These are phyloP conservation scores for Tetramitus jugosus DNA, from an alignment of 208 protist species.

Conservation along the genomic window DNA sequence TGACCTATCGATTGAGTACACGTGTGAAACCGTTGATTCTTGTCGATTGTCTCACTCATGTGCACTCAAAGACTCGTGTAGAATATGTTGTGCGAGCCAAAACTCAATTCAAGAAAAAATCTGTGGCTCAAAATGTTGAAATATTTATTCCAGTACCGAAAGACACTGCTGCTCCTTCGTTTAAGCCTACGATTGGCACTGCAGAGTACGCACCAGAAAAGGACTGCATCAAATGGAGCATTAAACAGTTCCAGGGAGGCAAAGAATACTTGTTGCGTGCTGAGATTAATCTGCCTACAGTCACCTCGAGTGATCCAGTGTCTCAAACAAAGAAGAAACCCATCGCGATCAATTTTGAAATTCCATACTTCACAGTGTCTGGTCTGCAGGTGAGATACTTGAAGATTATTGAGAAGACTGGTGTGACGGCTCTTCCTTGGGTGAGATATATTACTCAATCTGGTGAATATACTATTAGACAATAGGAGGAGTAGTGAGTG, in stretches of 20 bases:
- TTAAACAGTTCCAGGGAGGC: conserved; percentile 89
- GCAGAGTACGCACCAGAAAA: conserved; percentile 91
- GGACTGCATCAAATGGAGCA: conserved; percentile 89
- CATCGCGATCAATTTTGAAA: conserved; percentile 93
- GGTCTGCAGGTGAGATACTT: conserved; percentile 97
- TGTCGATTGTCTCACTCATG: background rate
- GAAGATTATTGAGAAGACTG: conserved; percentile 92
- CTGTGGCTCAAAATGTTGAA: conserved; percentile 89
- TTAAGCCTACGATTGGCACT: conserved; percentile 64
- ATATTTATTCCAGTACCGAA: conserved; percentile 93
- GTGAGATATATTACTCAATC: conserved; percentile 96
- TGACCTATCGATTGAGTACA: conserved; percentile 81
- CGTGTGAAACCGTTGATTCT: conserved; percentile 30
- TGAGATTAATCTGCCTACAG: conserved; percentile 88
- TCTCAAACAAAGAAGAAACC: conserved; percentile 60
- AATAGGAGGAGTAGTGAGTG: background rate
- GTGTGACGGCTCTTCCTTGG: conserved; percentile 93
- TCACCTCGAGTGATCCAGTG: conserved; percentile 37
- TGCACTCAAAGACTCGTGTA: background rate
- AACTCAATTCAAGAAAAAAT: conserved; percentile 80
- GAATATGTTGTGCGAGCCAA: conserved; percentile 34
- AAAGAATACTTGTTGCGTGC: conserved; percentile 80
- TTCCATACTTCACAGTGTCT: conserved; percentile 95
- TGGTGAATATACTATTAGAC: conserved; percentile 87
- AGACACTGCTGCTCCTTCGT: conserved; percentile 90